Evolutionary conservation across 2,329 filamentous ascomycete genomes (phyloP).

Genomic region (Alternaria metachromatica): DNA sequence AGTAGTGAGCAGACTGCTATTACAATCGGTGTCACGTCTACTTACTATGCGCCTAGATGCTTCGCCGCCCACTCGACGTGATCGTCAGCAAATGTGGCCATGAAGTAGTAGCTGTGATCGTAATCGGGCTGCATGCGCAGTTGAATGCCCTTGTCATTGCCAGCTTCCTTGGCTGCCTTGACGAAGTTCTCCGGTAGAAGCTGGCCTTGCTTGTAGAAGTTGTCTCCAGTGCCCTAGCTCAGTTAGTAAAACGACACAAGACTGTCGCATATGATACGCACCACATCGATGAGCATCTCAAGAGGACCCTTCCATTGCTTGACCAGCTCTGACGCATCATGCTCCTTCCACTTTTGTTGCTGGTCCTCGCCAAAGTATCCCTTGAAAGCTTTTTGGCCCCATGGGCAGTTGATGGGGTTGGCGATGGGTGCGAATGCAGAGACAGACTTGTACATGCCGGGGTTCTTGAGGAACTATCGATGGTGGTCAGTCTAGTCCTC

Average conservation of each 20-base stretch:
- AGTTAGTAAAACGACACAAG: neutral
- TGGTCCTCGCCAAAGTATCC: conserved; percentile 85
- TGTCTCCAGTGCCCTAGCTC: conserved; percentile 81
- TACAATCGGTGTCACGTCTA: conserved; percentile 13
- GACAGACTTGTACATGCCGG: conserved; percentile 85
- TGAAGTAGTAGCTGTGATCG: conserved; percentile 98
- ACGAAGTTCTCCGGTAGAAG: conserved; percentile 93
- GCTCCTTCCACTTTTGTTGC: conserved; percentile 78
- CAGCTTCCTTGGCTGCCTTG: conserved; percentile 76
- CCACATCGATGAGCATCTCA: conserved; percentile 85
- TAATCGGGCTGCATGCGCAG: conserved; percentile 89
- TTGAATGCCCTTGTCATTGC: conserved; percentile 72
- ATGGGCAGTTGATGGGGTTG: conserved; percentile 85
- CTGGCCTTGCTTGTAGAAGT: conserved; percentile 95
- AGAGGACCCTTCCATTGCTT: conserved; percentile 75
- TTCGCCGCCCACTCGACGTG: conserved; percentile 93
- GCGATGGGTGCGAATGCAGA: conserved; percentile 89
- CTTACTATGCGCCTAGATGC: conserved; percentile 68
- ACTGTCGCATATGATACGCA: conserved; percentile 54
- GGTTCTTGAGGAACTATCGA: conserved; percentile 80
- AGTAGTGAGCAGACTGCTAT: conserved; percentile 31
- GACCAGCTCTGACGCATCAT: conserved; percentile 91
- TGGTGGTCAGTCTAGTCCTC: conserved; percentile 6
- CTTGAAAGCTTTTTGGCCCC: conserved; percentile 93
- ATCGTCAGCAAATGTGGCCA: conserved; percentile 87